Evolutionary conservation across 2,329 filamentous ascomycete species (phyloP), one percentile per base, ranked within the genome.

Genomic region (Apiospora marii): DNA sequence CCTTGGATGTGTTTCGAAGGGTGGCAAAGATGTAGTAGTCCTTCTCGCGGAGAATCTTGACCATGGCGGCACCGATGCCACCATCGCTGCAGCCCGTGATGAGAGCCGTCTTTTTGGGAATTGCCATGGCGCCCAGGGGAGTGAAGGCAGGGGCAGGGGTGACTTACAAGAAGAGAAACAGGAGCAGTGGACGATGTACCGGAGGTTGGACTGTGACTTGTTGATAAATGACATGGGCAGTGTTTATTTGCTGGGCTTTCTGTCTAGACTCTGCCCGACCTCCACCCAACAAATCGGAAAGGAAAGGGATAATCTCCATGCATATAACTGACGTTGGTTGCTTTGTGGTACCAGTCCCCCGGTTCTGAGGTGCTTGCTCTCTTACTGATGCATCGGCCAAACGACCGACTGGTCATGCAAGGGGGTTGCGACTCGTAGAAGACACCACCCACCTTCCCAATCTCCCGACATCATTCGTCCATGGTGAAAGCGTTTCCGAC

Each of bases 1-100:
- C 67, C 70, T 72, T 73, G 27, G 44, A 49, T 13, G 30, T 24
- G 67, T 67, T 64, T 22, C 70, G 72, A 10, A 64, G 70, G 10
- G 72, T 71, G 7, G 72, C 72, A 51, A 51, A 73, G 10, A 71
- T 67, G 53, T 44, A 67, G 44, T 73, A 70, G 13, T 70, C 72
- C 13, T 49, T 44, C n/a, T 12, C 22, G 30, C 71, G 70, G 44
- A 73, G 70, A 12, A 53, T 64, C 13, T 46, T 19, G 27, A 70
- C 72, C 12, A 73, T 49, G 4, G 72, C 70, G 13, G 72, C 70
- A 10, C 72, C 72, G 43, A 68, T 70, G 13, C 72, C 72, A 24
- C 70, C 72, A 14, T 67, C 49, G 22, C 49, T 37, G 70, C 72
- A 73, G 8, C 70, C 72, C 3, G 72, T 73, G 13, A 73, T 72